Evolutionary conservation across 305 asterid genomes (phyloP).

Genomic region (Rubia tinctorum): DNA sequence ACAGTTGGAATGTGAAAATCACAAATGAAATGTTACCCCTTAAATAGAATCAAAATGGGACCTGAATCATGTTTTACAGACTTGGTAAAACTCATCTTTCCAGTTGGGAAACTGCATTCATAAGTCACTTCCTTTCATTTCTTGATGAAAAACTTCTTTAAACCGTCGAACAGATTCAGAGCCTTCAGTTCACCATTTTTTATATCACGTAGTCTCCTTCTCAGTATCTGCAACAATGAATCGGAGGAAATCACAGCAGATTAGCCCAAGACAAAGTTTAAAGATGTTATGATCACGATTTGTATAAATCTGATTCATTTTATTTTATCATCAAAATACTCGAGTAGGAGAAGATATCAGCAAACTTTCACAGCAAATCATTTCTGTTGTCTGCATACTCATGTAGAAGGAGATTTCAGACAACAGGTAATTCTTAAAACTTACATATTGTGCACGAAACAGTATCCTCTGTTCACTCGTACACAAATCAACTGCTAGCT

Average conservation of each 20-base stretch:
- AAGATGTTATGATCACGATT: not conserved
- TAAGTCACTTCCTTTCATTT: conserved; percentile 21
- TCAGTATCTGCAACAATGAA: conserved; percentile 52
- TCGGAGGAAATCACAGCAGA: not conserved
- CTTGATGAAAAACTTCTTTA: conserved; percentile 46
- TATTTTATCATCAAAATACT: not conserved
- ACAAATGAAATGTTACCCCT: no score
- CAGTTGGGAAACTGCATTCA: not conserved
- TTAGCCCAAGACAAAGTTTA: not conserved
- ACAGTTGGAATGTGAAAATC: not conserved
- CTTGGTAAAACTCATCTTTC: no score
- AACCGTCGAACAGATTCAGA: conserved; percentile 62
- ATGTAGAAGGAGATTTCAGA: not conserved
- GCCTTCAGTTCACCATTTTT: conserved; percentile 79
- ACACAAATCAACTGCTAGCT: conserved; percentile 87
- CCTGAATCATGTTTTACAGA: no score
- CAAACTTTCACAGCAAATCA: not conserved
- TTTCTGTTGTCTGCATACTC: not conserved
- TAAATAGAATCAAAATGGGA: no score
- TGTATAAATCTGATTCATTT: not conserved
- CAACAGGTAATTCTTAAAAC: conserved; percentile 13
- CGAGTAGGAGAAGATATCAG: not conserved
- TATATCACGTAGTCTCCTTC: conserved; percentile 80
- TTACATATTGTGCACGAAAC: conserved; percentile 92
- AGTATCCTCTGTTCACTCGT: conserved; percentile 80